phyloP scores from a whole-genome alignment of 23 red algal species.

The Gracilariopsis chorda region DNA sequence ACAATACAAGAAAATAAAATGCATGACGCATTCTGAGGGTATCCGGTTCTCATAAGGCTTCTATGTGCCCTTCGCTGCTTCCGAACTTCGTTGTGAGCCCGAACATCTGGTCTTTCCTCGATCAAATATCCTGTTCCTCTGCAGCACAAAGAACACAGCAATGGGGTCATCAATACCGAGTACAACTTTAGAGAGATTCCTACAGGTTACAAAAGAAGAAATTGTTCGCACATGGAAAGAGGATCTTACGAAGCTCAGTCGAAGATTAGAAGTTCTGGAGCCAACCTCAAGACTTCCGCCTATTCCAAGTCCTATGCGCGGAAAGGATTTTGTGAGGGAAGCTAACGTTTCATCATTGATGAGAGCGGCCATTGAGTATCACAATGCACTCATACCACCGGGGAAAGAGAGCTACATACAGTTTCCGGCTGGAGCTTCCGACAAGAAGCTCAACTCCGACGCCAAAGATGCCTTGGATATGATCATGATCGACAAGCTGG shows the following conservation, averaged over 20 bases:
- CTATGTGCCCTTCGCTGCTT: too few relatives aligned
- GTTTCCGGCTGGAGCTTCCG: not conserved
- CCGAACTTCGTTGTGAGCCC: too few relatives aligned
- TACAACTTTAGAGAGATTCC: not conserved
- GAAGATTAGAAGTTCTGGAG: not conserved
- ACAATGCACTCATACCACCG: not conserved
- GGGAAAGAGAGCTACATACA: not conserved
- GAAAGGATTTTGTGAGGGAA: not conserved
- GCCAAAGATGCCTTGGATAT: not conserved
- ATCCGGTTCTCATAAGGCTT: too few relatives aligned
- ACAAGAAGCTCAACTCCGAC: not conserved
- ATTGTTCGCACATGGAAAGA: not conserved
- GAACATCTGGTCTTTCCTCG: too few relatives aligned
- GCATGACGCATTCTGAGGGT: too few relatives aligned
- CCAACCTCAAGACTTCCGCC: not conserved
- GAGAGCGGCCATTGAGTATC: not conserved
- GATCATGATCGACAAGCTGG: not conserved
- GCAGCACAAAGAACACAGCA: too few relatives aligned
- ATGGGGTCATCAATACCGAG: too few relatives aligned
- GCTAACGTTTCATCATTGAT: not conserved
- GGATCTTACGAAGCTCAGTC: not conserved
- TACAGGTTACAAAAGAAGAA: not conserved
- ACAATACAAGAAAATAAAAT: too few relatives aligned
- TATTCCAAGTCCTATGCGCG: not conserved
- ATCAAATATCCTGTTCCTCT: too few relatives aligned